Evolutionary conservation across 2,329 filamentous ascomycete species (phyloP).

Genomic region (Colletotrichum tropicale): DNA sequence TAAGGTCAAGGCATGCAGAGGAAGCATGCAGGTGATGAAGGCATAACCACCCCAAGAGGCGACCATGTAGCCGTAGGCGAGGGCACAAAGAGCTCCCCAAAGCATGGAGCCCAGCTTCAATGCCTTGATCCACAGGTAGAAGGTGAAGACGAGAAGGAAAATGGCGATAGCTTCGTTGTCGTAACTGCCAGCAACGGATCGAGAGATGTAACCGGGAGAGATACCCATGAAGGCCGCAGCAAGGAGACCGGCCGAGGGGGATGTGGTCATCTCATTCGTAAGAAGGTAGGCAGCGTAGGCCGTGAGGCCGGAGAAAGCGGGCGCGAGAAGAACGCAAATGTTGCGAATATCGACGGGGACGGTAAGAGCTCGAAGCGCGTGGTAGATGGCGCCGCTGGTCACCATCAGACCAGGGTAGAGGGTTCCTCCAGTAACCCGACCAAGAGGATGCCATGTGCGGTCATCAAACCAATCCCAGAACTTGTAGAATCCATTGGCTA

Average conservation of each 20-base stretch:
- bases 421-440: slow-evolving; percentile 97
- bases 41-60: slow-evolving; percentile 99
- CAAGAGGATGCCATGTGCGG: slow-evolving; percentile 98
- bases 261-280: slow-evolving; percentile 97
- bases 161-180: slow-evolving; percentile 99
- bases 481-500: slow-evolving; percentile 95
- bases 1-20: slow-evolving; percentile 90
- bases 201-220: slow-evolving; percentile 94
- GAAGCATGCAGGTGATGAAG: slow-evolving; percentile 97
- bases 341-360: slow-evolving; percentile 98
- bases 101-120: slow-evolving; percentile 95
- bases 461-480: slow-evolving; percentile 99
- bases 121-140: slow-evolving; percentile 99
- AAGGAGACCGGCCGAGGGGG: slow-evolving; percentile 90
- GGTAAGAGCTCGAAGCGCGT: slow-evolving; percentile 84
- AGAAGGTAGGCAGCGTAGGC: slow-evolving; percentile 93
- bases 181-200: slow-evolving; percentile 97
- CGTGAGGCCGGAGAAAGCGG: slow-evolving; percentile 91
- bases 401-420: slow-evolving; percentile 99
- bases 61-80: slow-evolving; percentile 99
- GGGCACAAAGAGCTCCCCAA: slow-evolving; percentile 91
- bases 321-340: slow-evolving; percentile 95
- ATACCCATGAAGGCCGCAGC: slow-evolving; percentile 98
- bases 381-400: slow-evolving; percentile 96
- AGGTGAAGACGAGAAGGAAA: slow-evolving; percentile 97